Evolutionary conservation across 2,329 filamentous ascomycete species (phyloP).

Genomic region (Fusarium udum): DNA sequence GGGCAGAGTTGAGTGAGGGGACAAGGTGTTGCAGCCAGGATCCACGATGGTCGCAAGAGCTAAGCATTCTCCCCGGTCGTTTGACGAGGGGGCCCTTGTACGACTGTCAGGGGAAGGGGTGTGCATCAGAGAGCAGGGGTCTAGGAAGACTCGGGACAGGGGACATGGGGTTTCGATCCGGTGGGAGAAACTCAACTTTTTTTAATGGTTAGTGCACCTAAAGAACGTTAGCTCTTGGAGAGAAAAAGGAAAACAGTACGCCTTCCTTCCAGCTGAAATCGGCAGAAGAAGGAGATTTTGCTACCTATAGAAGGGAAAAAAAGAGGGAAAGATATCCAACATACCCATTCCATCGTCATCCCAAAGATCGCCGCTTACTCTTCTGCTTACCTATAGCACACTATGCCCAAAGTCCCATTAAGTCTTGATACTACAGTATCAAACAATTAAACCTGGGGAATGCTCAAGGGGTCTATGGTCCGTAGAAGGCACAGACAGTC

Average conservation of each 20-base stretch:
- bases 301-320: neutral
- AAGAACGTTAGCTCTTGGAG: neutral
- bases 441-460: constrained; percentile 40
- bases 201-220: constrained; percentile 8
- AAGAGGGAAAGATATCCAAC: neutral
- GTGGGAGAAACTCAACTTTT: constrained; percentile 16
- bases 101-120: constrained; percentile 25
- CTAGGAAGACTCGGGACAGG: constrained; percentile 18
- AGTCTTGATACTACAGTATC: neutral
- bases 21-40: constrained; percentile 23
- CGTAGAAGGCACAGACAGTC: constrained; percentile 15
- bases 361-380: neutral
- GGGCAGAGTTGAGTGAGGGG: constrained; percentile 31
- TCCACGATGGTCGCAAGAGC: constrained; percentile 35
- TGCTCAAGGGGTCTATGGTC: constrained; percentile 32
- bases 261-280: neutral
- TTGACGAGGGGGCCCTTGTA: constrained; percentile 6
- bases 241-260: constrained; percentile 3
- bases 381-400: constrained; percentile 11
- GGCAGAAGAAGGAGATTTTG: neutral
- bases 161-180: constrained; percentile 23
- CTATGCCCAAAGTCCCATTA: neutral
- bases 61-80: constrained; percentile 28
- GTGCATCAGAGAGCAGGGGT: constrained; percentile 25
- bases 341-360: neutral